phyloP scores from a whole-genome alignment of 2,329 filamentous ascomycete genomes.

The Paracamarosporium sp. region DNA sequence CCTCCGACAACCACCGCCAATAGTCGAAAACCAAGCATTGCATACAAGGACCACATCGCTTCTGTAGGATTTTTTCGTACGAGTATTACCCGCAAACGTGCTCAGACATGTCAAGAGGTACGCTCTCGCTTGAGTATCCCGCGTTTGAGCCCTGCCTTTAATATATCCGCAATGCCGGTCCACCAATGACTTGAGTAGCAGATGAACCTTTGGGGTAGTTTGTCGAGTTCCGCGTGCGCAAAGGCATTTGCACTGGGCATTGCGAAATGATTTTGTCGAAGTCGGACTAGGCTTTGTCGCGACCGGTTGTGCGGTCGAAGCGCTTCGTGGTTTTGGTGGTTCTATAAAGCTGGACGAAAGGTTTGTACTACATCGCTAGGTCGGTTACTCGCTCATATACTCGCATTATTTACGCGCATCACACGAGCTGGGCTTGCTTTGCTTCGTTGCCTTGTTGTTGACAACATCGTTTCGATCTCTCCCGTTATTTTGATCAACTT shows the following conservation, averaged over 20 bases:
- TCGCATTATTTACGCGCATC: not conserved
- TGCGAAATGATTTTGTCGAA: not conserved
- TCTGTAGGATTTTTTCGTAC: not conserved
- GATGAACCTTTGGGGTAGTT: not conserved
- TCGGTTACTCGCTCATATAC: not conserved
- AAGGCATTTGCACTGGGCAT: not conserved
- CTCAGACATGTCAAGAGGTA: not conserved
- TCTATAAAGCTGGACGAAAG: slow-evolving; percentile 1
- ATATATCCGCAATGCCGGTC: not conserved
- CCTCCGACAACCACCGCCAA: slow-evolving; percentile 1
- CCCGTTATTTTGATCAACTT: not conserved
- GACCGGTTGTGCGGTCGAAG: not conserved
- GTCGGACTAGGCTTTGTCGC: not conserved
- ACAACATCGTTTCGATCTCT: not conserved
- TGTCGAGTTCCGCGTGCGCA: not conserved
- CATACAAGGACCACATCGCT: not conserved
- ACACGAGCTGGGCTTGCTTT: slow-evolving; percentile 6
- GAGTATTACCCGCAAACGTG: slow-evolving; percentile 6
- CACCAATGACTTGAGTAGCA: not conserved
- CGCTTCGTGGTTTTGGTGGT: not conserved
- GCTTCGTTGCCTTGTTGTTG: not conserved
- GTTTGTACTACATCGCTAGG: not conserved
- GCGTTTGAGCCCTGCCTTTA: slow-evolving; percentile 1
- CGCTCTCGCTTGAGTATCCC: not conserved
- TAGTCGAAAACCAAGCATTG: not conserved